Evolutionary conservation across 805 yeast genomes (phyloP).

Genomic region (Tetrapisispora pingtungensis): DNA sequence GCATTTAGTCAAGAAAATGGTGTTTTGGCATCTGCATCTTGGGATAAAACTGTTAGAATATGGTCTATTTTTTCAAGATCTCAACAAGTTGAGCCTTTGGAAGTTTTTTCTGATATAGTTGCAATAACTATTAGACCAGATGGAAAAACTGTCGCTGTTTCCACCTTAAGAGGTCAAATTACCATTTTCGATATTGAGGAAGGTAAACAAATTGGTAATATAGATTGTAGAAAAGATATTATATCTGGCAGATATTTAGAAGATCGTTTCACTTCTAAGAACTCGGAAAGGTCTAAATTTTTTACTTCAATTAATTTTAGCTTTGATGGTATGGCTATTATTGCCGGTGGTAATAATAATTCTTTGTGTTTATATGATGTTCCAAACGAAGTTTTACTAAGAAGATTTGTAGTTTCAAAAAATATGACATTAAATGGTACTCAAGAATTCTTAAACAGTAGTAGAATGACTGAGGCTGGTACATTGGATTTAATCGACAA

Average conservation of each 20-base stretch:
- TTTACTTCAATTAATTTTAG: conserved; percentile 77
- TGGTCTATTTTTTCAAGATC: conserved; percentile 89
- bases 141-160: conserved; percentile 79
- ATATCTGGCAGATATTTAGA: conserved; percentile 71
- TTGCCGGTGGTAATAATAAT: conserved; percentile 91
- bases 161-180: conserved; percentile 82
- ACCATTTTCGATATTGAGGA: conserved; percentile 73
- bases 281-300: conserved; percentile 73
- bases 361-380: conserved; percentile 87
- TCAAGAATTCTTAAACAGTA: conserved; percentile 63
- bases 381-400: conserved; percentile 74
- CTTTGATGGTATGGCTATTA: conserved; percentile 77
- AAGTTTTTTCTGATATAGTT: conserved; percentile 73
- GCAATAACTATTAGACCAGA: conserved; percentile 83
- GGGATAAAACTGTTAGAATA: conserved; percentile 91
- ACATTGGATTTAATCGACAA: conserved; percentile 71
- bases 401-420: conserved; percentile 71
- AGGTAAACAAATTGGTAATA: conserved; percentile 69
- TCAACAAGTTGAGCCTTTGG: conserved; percentile 84
- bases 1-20: conserved; percentile 75
- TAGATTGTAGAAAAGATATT: conserved; percentile 84
- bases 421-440: conserved; percentile 93
- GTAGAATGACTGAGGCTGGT: conserved; percentile 80
- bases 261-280: conserved; percentile 73
- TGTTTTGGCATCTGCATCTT: conserved; percentile 78